phyloP scores from a whole-genome alignment of 2,329 filamentous ascomycete species.

The Thielaviopsis punctulata region DNA sequence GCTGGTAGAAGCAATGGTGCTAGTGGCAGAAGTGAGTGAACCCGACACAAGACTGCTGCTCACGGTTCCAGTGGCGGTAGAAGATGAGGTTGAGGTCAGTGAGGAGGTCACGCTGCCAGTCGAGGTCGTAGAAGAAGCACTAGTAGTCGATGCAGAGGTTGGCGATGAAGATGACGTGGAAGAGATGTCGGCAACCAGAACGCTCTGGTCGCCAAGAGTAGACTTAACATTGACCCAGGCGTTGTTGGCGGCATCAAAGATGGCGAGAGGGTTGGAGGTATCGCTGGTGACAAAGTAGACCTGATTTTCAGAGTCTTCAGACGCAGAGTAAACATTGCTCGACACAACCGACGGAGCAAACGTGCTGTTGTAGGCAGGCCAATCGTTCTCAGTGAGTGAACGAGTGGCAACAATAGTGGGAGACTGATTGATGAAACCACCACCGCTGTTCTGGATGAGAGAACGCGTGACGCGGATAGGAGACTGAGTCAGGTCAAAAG shows the following conservation, averaged over 20 bases:
- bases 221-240: constrained; percentile 57
- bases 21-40: constrained; percentile 16
- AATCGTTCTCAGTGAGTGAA: constrained; percentile 40
- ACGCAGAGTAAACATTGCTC: constrained; percentile 54
- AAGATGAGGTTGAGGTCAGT: constrained; percentile 13
- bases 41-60: constrained; percentile 17
- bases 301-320: constrained; percentile 45
- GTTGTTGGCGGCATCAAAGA: constrained; percentile 65
- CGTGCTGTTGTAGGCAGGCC: constrained; percentile 64
- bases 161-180: constrained; percentile 17
- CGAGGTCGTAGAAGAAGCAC: constrained; percentile 16
- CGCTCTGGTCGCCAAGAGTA: constrained; percentile 36
- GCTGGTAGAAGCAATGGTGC: constrained; percentile 17
- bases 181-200: constrained; percentile 19
- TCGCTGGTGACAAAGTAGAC: constrained; percentile 69
- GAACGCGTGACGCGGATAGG: constrained; percentile 62
- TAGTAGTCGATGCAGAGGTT: constrained; percentile 17
- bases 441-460: constrained; percentile 45
- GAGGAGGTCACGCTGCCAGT: constrained; percentile 12
- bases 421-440: constrained; percentile 32
- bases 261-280: constrained; percentile 45
- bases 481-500: constrained; percentile 55
- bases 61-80: constrained; percentile 16
- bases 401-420: constrained; percentile 23
- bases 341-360: constrained; percentile 44